Evolutionary conservation across 208 protist genomes (phyloP).

Genomic region (Jaenimonas drosophilae): DNA sequence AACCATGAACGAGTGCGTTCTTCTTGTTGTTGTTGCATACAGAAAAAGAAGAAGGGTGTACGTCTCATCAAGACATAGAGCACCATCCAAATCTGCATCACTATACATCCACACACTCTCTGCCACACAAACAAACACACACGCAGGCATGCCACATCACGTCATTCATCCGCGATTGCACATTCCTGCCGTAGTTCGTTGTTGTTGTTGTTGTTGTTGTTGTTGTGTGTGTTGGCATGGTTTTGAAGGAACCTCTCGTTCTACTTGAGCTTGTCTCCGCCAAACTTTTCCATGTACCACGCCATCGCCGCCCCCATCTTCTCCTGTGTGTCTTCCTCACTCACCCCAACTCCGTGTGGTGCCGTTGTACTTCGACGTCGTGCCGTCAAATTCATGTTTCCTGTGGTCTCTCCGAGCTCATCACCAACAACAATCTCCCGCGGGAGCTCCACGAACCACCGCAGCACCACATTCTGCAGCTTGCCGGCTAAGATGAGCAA

Average conservation of each 20-base stretch:
- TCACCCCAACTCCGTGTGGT: too few species aligned
- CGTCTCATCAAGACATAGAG: too few species aligned
- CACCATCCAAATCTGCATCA: too few species aligned
- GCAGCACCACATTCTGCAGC: conserved; percentile 14
- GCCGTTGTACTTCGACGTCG: too few species aligned
- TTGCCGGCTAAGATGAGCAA: conserved; percentile 18
- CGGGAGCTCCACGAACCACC: conserved; percentile 16
- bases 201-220: conserved; percentile 7
- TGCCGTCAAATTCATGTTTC: conserved; percentile 1
- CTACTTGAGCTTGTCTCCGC: background rate
- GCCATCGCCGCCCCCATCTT: conserved; percentile 14
- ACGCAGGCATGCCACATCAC: too few species aligned
- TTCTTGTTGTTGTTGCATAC: too few species aligned
- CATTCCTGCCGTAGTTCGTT: background rate
- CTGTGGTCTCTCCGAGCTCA: background rate
- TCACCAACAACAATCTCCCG: background rate
- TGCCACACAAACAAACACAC: too few species aligned
- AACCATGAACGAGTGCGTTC: too few species aligned
- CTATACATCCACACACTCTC: too few species aligned
- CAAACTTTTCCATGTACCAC: conserved; percentile 20
- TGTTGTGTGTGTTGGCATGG: conserved; percentile 3
- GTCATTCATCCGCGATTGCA: too few species aligned
- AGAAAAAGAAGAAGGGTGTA: too few species aligned
- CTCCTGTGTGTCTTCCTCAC: conserved; percentile 6
- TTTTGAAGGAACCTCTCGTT: background rate